Base-by-base conservation (phyloP, 148 eudicot genomes). In the Limonium bicolor region DNA sequence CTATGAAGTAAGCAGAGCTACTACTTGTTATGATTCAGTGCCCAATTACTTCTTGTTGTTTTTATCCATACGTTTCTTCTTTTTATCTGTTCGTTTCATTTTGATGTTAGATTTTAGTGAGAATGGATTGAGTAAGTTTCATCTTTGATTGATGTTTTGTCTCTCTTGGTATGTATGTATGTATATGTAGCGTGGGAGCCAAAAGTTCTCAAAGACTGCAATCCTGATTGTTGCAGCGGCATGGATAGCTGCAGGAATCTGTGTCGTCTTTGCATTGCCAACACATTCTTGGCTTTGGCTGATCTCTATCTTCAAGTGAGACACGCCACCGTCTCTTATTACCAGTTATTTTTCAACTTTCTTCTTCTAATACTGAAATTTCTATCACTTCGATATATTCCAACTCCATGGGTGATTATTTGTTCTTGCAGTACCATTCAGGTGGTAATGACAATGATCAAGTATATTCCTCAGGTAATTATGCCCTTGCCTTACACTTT, bases 381-480 rank as follows among this genome's bases (percentile, higher is more conserved):
- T n/a, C n/a, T n/a, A n/a, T n/a, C n/a, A n/a, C n/a, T n/a, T n/a
- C n/a, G n/a, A n/a, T n/a, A n/a, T n/a, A n/a, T n/a, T n/a, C n/a
- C n/a, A n/a, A n/a, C n/a, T n/a, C n/a, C n/a, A n/a, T n/a, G 33
- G 33, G 4, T 38, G 7, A 11, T 38, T 11, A 16, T 3, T 38
- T 38, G 16, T 20, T 58, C 25, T 64, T 63, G 63, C 75, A 81
- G 92, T 67, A 63, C 64, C 4, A 31, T 81, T 56, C 92, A 81
- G 46, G 92, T 81, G 39, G 46, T 48, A 8, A 73, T 81, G 76
- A 81, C 92, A 4, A 53, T 71, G 16, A 48, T 77, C 64, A 81
- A 81, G 48, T 81, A 81, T 35, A 70, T 81, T 52, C 92, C 92
- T 33, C 92, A 81, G 84, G 92, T 81, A 17, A 47, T 29, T 9